Conservation (phyloP, 2,329 filamentous ascomycete species). For the Xylaria sp. region DNA sequence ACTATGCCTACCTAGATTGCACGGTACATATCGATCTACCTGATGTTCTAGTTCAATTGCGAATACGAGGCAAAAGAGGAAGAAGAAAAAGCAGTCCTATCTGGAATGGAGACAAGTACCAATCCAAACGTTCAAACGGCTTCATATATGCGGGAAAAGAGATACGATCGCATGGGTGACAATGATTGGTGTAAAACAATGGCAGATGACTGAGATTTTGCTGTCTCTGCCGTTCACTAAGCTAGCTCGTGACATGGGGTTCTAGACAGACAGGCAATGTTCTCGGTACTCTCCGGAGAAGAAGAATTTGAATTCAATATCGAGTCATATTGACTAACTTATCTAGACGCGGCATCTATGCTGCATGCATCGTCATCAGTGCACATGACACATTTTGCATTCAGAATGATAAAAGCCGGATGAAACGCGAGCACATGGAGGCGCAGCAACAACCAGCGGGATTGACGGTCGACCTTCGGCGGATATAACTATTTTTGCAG, state of each 20-base stretch:
- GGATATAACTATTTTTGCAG: slow-evolving; percentile 35
- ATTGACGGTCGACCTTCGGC: slow-evolving; percentile 30
- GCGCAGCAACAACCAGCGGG: slow-evolving; percentile 33
- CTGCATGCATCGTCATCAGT: slow-evolving; percentile 5
- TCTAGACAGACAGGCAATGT: slow-evolving; percentile 6
- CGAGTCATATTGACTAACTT: background rate
- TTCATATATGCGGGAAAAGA: background rate
- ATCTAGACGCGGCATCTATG: background rate
- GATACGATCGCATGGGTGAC: background rate
- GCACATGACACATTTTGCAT: slow-evolving; percentile 19
- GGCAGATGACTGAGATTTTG: background rate
- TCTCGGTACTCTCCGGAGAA: slow-evolving; percentile 20
- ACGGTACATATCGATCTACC: background rate
- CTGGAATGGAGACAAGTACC: background rate
- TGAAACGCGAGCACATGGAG: slow-evolving; percentile 38
- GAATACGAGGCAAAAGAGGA: background rate
- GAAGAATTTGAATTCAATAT: background rate
- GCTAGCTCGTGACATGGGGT: background rate
- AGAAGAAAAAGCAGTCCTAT: background rate
- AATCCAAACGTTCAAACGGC: background rate
- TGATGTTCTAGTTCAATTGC: background rate
- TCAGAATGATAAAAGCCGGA: slow-evolving; percentile 21
- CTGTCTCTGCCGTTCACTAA: background rate
- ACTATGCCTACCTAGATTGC: background rate
- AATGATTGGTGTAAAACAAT: background rate